Conservation (phyloP, 257 asterid species). For the Solanum paucissectum region DNA sequence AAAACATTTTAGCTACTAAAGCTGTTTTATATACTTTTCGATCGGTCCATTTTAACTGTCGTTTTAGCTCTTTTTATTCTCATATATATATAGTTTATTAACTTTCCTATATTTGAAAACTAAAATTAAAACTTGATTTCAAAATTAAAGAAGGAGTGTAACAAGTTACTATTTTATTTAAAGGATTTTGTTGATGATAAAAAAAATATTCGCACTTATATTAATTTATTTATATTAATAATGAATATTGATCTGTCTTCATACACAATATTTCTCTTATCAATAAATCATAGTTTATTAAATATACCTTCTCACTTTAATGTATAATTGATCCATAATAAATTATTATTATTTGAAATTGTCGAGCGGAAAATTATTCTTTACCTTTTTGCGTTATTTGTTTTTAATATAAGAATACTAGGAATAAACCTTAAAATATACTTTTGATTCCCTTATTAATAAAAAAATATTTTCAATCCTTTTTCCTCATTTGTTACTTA, state of each 20-base stretch:
- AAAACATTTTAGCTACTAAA: neutral
- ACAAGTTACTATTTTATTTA: neutral
- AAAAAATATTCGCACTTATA: too few species aligned
- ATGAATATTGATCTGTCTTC: neutral
- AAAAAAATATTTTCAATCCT: neutral
- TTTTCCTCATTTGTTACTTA: neutral
- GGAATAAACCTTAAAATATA: neutral
- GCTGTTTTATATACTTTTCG: neutral
- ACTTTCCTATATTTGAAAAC: too few species aligned
- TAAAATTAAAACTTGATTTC: neutral
- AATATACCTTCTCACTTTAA: neutral
- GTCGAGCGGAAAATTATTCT: neutral
- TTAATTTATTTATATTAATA: too few species aligned
- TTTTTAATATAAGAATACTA: neutral
- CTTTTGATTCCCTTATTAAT: neutral
- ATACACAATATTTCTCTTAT: neutral
- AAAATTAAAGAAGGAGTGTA: neutral
- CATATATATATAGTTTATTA: too few species aligned
- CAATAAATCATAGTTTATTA: neutral
- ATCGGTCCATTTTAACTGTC: neutral
- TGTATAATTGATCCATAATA: neutral
- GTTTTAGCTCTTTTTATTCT: neutral
- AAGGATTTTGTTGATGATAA: neutral
- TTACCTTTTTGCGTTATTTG: neutral
- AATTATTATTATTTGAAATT: neutral